Base-by-base conservation (phyloP, 1,284 basidiomycete genomes). In the Fomes fomentarius region DNA sequence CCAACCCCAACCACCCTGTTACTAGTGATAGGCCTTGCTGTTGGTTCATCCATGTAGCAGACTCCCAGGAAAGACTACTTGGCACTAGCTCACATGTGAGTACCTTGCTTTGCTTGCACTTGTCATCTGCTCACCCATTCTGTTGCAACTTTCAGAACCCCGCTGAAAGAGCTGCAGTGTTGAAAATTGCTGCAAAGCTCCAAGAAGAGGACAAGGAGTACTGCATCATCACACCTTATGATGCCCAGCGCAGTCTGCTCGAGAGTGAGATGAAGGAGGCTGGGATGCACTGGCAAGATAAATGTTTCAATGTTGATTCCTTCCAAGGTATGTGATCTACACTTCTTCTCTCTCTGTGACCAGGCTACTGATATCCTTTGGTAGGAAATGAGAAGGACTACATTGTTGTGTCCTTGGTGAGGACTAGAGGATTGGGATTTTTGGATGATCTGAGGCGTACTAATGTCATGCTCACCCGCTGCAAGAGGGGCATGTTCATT, bases 381-480 rank as follows among this genome's bases (percentile, higher is more conserved):
- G 35, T 44, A 73, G 73, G 75, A 5, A 74, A 75, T 65, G 74
- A 76, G 55, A 74, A 69, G 25, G 70, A 87, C 47, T 77, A 79
- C 42, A 83, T 88, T 48, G 78, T 90, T 37, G 74, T 90, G 33
- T 89, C 82, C 4, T 56, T 83, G n/a, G 80, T 84, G 2, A 73
- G 82, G 11, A 74, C 82, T 0, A 53, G 62, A 1, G 62, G 56
- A 3, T 63, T 76, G 1, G 83, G 84, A 1, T 87, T 85, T 60
- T 64, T 86, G 19, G 60, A 49, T 7, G 78, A 77, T 46, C n/a
- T 66, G 12, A 69, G 78, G 4, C 78, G 87, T 1, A 78, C 79
- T 14, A 89, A 89, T 67, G 87, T 89, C 35, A 87, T 90, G 85
- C 70, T 89, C 40, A 81, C 81, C 1, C 75, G 84, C 12, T 86